phyloP scores from a whole-genome alignment of 768 basidiomycete species.

The Cytidiella melzeri region DNA sequence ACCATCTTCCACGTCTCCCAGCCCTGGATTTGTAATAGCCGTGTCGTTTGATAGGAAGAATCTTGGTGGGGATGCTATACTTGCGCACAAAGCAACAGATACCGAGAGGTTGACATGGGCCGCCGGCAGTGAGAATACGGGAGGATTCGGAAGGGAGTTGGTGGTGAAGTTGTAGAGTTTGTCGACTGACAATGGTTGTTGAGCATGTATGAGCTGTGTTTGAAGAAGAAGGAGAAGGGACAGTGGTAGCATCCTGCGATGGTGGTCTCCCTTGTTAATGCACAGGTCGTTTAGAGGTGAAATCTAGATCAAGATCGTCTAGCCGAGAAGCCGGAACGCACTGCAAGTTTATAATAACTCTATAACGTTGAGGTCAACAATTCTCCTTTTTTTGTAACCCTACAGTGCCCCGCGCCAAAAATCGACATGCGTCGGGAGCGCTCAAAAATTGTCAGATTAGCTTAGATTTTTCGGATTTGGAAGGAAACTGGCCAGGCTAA shows the following conservation, averaged over 20 bases:
- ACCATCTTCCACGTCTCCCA: slow-evolving; percentile 25
- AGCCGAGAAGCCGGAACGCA: too few relatives aligned
- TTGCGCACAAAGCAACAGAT: slow-evolving; percentile 29
- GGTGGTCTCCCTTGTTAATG: too few relatives aligned
- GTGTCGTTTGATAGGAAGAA: slow-evolving; percentile 57
- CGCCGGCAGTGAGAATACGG: slow-evolving; percentile 23
- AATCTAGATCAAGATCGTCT: too few relatives aligned
- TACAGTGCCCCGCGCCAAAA: too few relatives aligned
- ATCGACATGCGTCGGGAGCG: too few relatives aligned
- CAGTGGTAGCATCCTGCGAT: slow-evolving; percentile 16
- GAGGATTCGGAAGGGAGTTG: slow-evolving; percentile 12
- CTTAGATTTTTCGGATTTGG: too few relatives aligned
- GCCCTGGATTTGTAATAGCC: slow-evolving; percentile 31
- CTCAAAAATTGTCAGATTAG: too few relatives aligned
- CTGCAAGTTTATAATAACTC: too few relatives aligned
- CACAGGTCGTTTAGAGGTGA: too few relatives aligned
- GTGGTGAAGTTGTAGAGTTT: slow-evolving; percentile 12
- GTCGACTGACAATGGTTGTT: slow-evolving; percentile 14
- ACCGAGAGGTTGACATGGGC: slow-evolving; percentile 22
- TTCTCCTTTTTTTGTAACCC: too few relatives aligned
- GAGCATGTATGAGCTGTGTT: slow-evolving; percentile 14
- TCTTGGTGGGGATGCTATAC: slow-evolving; percentile 29
- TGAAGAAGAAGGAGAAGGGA: slow-evolving; percentile 17
- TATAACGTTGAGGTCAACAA: too few relatives aligned
- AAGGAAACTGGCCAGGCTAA: too few relatives aligned